Conservation (phyloP, 495 filamentous ascomycete genomes). For the Lasiosphaeria miniovina region DNA sequence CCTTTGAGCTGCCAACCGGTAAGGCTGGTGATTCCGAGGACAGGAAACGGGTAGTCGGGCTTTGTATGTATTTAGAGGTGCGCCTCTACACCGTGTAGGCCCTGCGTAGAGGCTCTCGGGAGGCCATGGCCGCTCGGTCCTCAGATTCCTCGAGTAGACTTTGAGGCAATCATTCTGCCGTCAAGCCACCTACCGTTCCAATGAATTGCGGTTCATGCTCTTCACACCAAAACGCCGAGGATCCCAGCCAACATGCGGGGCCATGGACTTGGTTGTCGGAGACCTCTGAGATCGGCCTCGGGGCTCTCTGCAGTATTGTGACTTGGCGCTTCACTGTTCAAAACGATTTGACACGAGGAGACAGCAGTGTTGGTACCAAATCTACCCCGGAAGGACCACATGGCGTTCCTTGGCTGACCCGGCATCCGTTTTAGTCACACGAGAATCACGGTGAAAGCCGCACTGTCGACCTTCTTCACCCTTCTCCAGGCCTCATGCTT, state of each 20-base stretch:
- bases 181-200: conserved; percentile 5
- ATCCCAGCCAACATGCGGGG: not conserved
- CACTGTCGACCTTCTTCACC: conserved; percentile 19
- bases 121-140: conserved; percentile 2
- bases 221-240: conserved; percentile 3
- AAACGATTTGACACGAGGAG: conserved; percentile 7
- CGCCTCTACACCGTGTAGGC: not conserved
- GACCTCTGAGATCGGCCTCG: conserved; percentile 20
- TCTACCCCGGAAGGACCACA: not conserved
- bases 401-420: conserved; percentile 8
- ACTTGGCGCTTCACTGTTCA: conserved; percentile 26
- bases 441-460: conserved; percentile 5
- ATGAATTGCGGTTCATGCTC: conserved; percentile 19
- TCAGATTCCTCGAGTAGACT: not conserved
- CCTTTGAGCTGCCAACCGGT: not conserved
- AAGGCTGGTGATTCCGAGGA: not conserved
- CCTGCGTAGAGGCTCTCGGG: not conserved
- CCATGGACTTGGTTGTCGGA: conserved; percentile 12
- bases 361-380: conserved; percentile 15
- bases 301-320: conserved; percentile 22
- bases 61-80: conserved; percentile 4
- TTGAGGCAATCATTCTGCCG: conserved; percentile 1
- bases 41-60: not conserved
- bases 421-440: not conserved
- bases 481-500: conserved; percentile 40